Evolutionary conservation across 2,329 filamentous ascomycete genomes (phyloP), one percentile per base, ranked within the genome.

Genomic region (Fusarium phyllophilum): DNA sequence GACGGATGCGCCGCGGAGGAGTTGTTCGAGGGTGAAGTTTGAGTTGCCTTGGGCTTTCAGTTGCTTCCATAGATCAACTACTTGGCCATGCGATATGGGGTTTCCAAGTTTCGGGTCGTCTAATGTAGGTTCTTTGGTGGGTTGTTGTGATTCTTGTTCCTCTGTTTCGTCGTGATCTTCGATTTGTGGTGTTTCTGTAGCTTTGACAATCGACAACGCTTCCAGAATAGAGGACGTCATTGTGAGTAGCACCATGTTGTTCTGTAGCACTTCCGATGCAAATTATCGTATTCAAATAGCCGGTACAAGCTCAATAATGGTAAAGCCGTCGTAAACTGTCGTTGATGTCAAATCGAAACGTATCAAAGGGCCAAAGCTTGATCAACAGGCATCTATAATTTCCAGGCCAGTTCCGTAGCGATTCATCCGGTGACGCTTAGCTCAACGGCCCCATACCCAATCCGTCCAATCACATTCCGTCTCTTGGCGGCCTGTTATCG

Each of bases 191-290:
- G 34, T 55, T 24, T 66, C 44, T 18, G 58, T 18, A 51, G 70
- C 24, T 31, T 74, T 80, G 20, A 84, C 69, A 66, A 76, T 81
- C 22, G 84, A 77, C 17, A 95, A 78, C 1, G 88, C 92, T 80
- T 90, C 89, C 83, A 92, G 89, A 36, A 94, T 89, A 75, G 89
- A 85, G 76, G 88, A 81, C 8, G 93, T 95, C 86, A 94, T 92
- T n/a, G 91, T 93, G 46, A 96, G 89, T 48, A 93, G 86, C 24
- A 95, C 93, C 93, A 96, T 96, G 6, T 9, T 70, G 12, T 8
- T 22, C 6, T 22, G 31, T 33, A 12, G 15, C 3, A 8, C 9
- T 8, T 20, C 18, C 2, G 1, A 8, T 12, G 20, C 1, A 24
- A 29, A 22, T 3, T 14, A 20, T 18, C 9, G 33, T 29, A 12